Base-by-base conservation (phyloP, 192 early-diverging fungal genomes). In the Rhizoclosmatium globosum region DNA sequence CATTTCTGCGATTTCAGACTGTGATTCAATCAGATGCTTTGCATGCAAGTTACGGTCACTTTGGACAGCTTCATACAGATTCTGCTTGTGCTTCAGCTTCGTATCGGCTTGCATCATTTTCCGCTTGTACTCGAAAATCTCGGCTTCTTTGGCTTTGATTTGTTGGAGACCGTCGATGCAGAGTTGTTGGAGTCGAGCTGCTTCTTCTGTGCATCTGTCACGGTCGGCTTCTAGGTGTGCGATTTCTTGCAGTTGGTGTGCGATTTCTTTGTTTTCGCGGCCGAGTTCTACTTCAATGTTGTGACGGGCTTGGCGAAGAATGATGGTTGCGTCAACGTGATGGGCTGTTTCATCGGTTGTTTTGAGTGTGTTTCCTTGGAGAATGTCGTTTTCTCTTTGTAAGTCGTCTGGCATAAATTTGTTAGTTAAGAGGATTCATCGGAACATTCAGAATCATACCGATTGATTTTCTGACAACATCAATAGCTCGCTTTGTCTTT, bases 51-150 rank as follows among this genome's bases (percentile, higher is more conserved):
- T 91, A 17, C 90, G 76, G 72, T 91, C 90, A 58, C 87, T 86
- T 78, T 91, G 89, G 69, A 91, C 87, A 0, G 89, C 85, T 62
- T 91, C 90, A 77, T 91, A 91, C n/a, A 91, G 77, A 67, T 90
- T 91, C 73, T 91, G 90, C 72, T 91, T 90, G 66, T 91, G 84
- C 73, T 91, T 91, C 19, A 91, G 78, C 68, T 91, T 91, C 39
- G 86, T 91, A 39, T 91, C 89, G n/a, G 89, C 83, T 43, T 88
- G 81, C 13, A 89, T 81, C 58, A 86, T 88, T 76, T 90, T 82
- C 60, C 81, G 83, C 60, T 91, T 90, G 68, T 77, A 88, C 17
- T 91, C 88, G 68, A 82, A 91, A 21, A 91, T 85, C 74, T 88
- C 84, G 44, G 84, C 48, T 82, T 91, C 90, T 74, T 87, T 88